Evolutionary conservation across 2,329 filamentous ascomycete species (phyloP), one percentile per base, ranked within the genome.

Genomic region (Incumbomyces lentus): DNA sequence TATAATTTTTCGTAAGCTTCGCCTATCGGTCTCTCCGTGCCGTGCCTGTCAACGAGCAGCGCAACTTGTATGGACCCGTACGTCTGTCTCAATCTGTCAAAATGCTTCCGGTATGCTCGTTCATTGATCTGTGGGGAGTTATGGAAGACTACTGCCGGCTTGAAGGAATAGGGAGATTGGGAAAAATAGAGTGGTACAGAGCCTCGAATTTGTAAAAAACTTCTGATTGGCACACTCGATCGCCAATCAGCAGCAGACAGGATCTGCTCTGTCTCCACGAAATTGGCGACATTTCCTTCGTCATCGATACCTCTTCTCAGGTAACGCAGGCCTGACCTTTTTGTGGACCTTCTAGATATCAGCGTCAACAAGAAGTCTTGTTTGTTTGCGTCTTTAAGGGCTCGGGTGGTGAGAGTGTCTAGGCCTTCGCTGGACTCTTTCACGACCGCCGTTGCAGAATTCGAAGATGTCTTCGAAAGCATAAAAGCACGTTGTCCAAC

Each of bases 171-270:
- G 0, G 90, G 89, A 0, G 85, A 87, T 59, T 98, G 92, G 0
- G 89, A 93, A 61, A 95, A 98, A 69, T 92, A 96, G 0, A 96
- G 66, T 0, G 92, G 92, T 52, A 96, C 94, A 17, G 89, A 95
- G 6, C 89, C 90, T 53, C 92, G 78, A 18, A 88, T 72, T 61
- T 98, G 92, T 2, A 93, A 69, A 57, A 95, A 93, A 0, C 88
- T 95, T 62, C 86, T 85, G 2, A 82, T 72, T 54, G 79, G 86
- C 11, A 67, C 62, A 11, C 72, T 66, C 0, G 73, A 60, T 14
- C 79, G 73, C 79, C 84, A 89, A 1, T 73, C 72, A 1, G 79
- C 70, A 0, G 77, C 75, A 0, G 86, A 92, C 2, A 98, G 72
- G 8, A 98, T 83, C 64, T 98, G 92, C 61, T 98, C 92, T 0